These are phyloP conservation scores for Schwanniomyces yamadae DNA, from an alignment of 805 yeast species.

Conservation along the genomic window DNA sequence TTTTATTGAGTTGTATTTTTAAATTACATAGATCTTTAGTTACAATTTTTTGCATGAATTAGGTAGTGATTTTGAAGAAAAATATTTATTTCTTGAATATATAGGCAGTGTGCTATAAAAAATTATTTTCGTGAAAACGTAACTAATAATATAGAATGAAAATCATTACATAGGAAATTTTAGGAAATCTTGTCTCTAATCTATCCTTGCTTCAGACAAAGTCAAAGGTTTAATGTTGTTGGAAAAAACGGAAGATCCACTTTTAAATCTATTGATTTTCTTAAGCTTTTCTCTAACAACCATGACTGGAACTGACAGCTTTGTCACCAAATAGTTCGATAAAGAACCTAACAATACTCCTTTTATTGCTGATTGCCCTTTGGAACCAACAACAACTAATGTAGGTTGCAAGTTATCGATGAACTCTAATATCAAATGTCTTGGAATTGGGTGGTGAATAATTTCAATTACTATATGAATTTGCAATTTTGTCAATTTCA, in stretches of 20 bases:
- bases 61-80: no score
- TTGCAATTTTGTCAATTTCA: constrained; percentile 66
- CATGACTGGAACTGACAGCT: constrained; percentile 75
- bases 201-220: constrained; percentile 48
- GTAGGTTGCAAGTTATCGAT: constrained; percentile 73
- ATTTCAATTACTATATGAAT: constrained; percentile 73
- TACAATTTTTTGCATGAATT: no score
- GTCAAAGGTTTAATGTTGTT: constrained; percentile 55
- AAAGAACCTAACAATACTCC: constrained; percentile 74
- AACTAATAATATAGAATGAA: not conserved
- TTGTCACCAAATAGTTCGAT: constrained; percentile 69
- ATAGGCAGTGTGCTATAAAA: no score
- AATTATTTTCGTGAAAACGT: constrained; percentile 4
- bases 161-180: not conserved
- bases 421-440: constrained; percentile 66
- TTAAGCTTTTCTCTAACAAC: constrained; percentile 72
- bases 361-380: constrained; percentile 68
- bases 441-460: constrained; percentile 72
- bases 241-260: constrained; percentile 49
- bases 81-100: no score
- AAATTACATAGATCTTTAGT: not conserved
- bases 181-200: constrained; percentile 18
- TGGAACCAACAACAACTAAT: constrained; percentile 71
- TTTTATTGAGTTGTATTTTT: constrained; percentile 53
- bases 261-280: constrained; percentile 58